Evolutionary conservation across 208 protist genomes (phyloP), one percentile per base, ranked within the genome.

Genomic region (Herpetomonas tarakana): DNA sequence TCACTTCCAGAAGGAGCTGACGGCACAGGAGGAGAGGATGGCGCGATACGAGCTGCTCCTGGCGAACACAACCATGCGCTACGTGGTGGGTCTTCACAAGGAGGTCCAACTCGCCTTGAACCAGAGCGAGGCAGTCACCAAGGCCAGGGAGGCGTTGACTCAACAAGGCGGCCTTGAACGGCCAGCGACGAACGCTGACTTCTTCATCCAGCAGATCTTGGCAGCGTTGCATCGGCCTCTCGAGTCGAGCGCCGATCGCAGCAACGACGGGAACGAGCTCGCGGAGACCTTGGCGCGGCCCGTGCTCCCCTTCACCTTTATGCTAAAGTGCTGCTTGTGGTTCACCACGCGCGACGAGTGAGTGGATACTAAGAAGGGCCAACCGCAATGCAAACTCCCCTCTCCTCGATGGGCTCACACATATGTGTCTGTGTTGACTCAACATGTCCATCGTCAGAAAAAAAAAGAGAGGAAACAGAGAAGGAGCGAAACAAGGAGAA

Each of bases 241-340:
- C 16, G 4, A n/a, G n/a, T n/a, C 14, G 2, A 3, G 29, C 22
- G 6, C 6, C 39, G 2, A 14, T 49, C 3, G 27, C 50, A 6
- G 50, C 27, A 55, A 24, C 6, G 50, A 19, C 50, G 27, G 28
- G 29, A 30, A 58, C 0, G 65, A 79, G n/a, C 44, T 62, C 4
- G 67, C 67, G 3, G 52, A 70, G 24, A 49, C 27, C 0, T 47
- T 85, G 1, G 73, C 73, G 26, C 63, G 21, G 4, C 89, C 89
- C 0, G 89, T 96, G 25, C 29, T 96, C 2, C 89, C 89, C 9
- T 96, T 90, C 65, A 93, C 89, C 22, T 96, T 93, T 70, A 93
- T 96, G 86, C 71, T 96, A 0, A 96, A 96, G 60, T 81, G 77
- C 64, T 96, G 86, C 50, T 39, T 96, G 21, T 96, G 89, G 89